phyloP scores from a whole-genome alignment of 306 rosid genomes.

The Elaeagnus macrophylla region DNA sequence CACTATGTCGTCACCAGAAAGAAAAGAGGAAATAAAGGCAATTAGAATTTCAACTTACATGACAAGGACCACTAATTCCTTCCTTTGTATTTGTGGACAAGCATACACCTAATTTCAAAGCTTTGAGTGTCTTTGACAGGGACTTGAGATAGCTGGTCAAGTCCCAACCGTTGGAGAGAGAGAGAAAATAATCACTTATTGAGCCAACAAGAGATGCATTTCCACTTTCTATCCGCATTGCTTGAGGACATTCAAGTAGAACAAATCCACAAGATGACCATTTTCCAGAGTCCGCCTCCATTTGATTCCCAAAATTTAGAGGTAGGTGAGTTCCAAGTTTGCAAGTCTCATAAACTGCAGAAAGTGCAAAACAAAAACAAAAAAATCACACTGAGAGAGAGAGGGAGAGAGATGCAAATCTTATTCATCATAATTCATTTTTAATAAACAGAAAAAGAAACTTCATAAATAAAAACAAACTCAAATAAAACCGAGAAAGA shows the following conservation, averaged over 20 bases:
- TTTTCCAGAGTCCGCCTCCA: constrained; percentile 84
- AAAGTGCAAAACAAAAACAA: constrained; percentile 5
- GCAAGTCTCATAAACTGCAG: constrained; percentile 92
- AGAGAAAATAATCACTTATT: constrained; percentile 84
- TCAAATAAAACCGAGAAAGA: too few species aligned
- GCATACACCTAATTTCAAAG: constrained; percentile 70
- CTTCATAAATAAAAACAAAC: too few species aligned
- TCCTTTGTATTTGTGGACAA: constrained; percentile 62
- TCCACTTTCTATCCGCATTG: constrained; percentile 90
- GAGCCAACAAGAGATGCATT: constrained; percentile 94
- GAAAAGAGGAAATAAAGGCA: neutral
- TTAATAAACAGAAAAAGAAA: too few species aligned
- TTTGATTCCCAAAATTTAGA: constrained; percentile 69
- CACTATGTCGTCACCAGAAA: neutral
- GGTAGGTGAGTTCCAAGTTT: constrained; percentile 94
- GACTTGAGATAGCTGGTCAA: constrained; percentile 90
- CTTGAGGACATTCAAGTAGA: constrained; percentile 94
- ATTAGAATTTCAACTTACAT: constrained; percentile 43
- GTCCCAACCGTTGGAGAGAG: constrained; percentile 96
- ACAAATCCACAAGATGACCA: constrained; percentile 70
- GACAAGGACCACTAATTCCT: constrained; percentile 71
- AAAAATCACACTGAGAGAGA: constrained; percentile 8
- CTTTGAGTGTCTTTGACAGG: constrained; percentile 86
- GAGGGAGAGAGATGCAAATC: constrained; percentile 1
- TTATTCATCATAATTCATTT: neutral